A percentile compares a stretch with the other conserved stretches of the same genome.
These are phyloP conservation scores for Phytopythium aichiense DNA, from an alignment of 352 stramenopile species.

Conservation along the genomic window DNA sequence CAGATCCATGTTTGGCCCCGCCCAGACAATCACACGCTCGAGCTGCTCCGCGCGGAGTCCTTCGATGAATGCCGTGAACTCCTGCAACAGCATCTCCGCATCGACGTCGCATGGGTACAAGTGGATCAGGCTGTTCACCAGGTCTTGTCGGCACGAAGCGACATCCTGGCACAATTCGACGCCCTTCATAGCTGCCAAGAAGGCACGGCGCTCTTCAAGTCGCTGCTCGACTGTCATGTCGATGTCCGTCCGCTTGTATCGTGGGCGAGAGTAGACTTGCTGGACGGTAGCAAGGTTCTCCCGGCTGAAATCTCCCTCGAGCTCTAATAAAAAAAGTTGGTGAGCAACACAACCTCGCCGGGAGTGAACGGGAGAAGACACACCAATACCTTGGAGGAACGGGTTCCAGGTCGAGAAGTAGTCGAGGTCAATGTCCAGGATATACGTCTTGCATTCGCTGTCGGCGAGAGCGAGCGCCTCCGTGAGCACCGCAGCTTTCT, in stretches of 20 bases:
- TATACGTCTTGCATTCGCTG: conserved; percentile 30
- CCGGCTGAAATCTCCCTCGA: conserved; percentile 28
- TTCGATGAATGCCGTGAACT: conserved; percentile 12
- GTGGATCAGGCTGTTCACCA: conserved; percentile 10
- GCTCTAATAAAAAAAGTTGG: conserved; percentile 16
- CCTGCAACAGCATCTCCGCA: conserved; percentile 12
- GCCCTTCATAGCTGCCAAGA: conserved; percentile 29
- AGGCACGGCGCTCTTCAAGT: conserved; percentile 21
- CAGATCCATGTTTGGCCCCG: conserved; percentile 57
- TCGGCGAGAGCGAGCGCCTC: conserved; percentile 17
- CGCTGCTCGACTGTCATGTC: conserved; percentile 22
- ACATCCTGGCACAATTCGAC: conserved; percentile 16
- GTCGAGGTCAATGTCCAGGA: conserved; percentile 88
- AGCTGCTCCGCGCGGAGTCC: not conserved
- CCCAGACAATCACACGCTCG: conserved; percentile 10
- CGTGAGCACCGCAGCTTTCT: conserved; percentile 3
- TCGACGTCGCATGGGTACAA: conserved; percentile 27
- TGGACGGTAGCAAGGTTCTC: conserved; percentile 19
- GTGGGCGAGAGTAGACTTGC: conserved; percentile 34
- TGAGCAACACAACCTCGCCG: not conserved
- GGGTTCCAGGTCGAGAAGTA: conserved; percentile 89
- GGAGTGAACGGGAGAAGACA: conserved; percentile 2
- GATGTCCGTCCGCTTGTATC: conserved; percentile 28
- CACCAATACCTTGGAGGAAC: conserved; percentile 52
- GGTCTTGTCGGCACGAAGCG: conserved; percentile 4